phyloP scores from a whole-genome alignment of 2,329 filamentous ascomycete species.

The Fusarium globosum region DNA sequence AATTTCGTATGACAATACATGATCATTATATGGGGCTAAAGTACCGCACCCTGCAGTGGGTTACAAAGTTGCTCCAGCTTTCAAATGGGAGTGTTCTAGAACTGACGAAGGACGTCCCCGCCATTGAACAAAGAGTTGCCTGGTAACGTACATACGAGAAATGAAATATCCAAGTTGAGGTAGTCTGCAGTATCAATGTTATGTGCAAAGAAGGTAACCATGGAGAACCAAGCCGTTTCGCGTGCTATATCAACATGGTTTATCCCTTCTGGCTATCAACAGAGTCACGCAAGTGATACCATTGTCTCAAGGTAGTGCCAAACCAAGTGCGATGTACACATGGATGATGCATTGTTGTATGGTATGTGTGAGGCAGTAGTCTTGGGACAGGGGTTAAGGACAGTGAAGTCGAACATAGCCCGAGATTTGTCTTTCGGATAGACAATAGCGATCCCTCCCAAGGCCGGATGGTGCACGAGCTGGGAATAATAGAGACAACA shows the following conservation, averaged over 20 bases:
- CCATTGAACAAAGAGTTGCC: conserved; percentile 23
- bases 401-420: conserved; percentile 41
- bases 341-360: conserved; percentile 28
- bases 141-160: conserved; percentile 1
- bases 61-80: conserved; percentile 29
- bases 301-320: conserved; percentile 43
- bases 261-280: conserved; percentile 12
- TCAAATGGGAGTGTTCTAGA: conserved; percentile 41
- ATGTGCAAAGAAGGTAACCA: conserved; percentile 7
- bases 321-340: conserved; percentile 29
- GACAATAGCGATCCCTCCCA: conserved; percentile 26
- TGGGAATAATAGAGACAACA: conserved; percentile 22
- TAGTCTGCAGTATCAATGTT: neutral
- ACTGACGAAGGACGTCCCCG: conserved; percentile 30
- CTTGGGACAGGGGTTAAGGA: conserved; percentile 33
- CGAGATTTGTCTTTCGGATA: conserved; percentile 43
- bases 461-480: conserved; percentile 12
- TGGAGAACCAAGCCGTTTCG: conserved; percentile 15
- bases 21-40: conserved; percentile 49
- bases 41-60: conserved; percentile 45
- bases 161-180: neutral
- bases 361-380: conserved; percentile 34
- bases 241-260: conserved; percentile 22
- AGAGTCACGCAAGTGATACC: conserved; percentile 40
- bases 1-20: conserved; percentile 53